Evolutionary conservation across 139 green algal genomes (phyloP), one percentile per base, ranked within the genome.

Genomic region (Yamagishiella unicocca): DNA sequence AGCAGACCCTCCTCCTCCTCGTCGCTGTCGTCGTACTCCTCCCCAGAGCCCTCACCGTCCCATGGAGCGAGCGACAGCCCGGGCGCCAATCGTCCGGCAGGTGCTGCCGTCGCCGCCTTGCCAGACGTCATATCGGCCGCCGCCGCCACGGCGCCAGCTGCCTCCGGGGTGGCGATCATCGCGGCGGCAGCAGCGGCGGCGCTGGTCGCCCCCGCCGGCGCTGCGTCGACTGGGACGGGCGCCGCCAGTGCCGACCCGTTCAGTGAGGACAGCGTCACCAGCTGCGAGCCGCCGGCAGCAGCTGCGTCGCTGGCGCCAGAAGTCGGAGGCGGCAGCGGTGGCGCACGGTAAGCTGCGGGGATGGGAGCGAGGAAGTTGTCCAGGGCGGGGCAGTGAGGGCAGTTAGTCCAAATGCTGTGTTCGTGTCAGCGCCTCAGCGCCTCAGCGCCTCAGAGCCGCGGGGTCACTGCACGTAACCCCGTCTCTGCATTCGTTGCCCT

Each of bases 1-100:
- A 83, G 75, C 50, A 71, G 54, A 33, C 75, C 75, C 37, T 33
- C 53, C 37, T 83, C 54, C 54, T 74, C 77, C 3, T 74, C 77
- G 37, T 43, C 77, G 25, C 43, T 38, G 7, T 67, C 74, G n/a
- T 67, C 74, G n/a, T 21, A 62, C 43, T 46, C 74, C 17, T 31
- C 45, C n/a, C 9, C 46, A n/a, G 42, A 50, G 31, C 31, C 37
- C 70, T 55, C 21, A 29, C 71, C 19, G 25, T 9, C 38, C 71
- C 71, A 55, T 22, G 38, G 71, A 7, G 33, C 25, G 12, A 0
- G 29, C 38, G 33, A 8, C 21, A 25, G 71, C 27, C 3, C 33
- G 17, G 62, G 21, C 55, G 55, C 55, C 55, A 29, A n/a, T n/a
- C n/a, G n/a, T n/a, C n/a, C 19, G 21, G 55, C 14, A 19, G 55